Conservation (phyloP, 176 grass and related monocot genomes). For the Ensete ventricosum region DNA sequence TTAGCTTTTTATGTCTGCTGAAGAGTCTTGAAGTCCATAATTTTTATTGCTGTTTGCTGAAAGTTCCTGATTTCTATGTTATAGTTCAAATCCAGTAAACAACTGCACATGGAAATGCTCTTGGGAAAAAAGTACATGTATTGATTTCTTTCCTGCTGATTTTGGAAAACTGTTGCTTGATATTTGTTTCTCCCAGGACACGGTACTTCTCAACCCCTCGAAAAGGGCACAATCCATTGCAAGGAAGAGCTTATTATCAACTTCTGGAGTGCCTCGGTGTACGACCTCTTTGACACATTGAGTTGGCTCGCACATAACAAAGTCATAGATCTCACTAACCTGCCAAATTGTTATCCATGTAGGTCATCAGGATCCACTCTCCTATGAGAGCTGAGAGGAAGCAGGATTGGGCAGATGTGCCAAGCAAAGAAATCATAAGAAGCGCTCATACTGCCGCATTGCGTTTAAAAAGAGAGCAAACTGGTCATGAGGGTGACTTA, state of each 20-base stretch:
- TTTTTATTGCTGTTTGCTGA: neutral
- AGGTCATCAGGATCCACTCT: slow-evolving; percentile 89
- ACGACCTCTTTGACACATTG: slow-evolving; percentile 15
- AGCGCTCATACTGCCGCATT: slow-evolving; percentile 56
- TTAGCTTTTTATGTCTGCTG: neutral
- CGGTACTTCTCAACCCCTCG: slow-evolving; percentile 80
- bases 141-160: neutral
- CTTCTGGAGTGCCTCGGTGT: slow-evolving; percentile 95
- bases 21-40: no score
- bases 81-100: neutral
- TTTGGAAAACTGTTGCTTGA: neutral
- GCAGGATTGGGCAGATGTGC: slow-evolving; percentile 78
- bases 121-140: neutral
- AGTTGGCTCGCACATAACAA: neutral
- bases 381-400: slow-evolving; percentile 80
- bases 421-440: slow-evolving; percentile 63
- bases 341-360: slow-evolving; percentile 9
- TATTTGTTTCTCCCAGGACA: slow-evolving; percentile 51
- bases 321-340: neutral
- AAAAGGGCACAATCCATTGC: slow-evolving; percentile 91
- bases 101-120: neutral
- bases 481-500: slow-evolving; percentile 29
- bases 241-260: slow-evolving; percentile 97
- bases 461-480: slow-evolving; percentile 44
- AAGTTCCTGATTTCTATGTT: neutral